Base-by-base conservation (phyloP, 305 asterid species). In the Rubia balearica region DNA sequence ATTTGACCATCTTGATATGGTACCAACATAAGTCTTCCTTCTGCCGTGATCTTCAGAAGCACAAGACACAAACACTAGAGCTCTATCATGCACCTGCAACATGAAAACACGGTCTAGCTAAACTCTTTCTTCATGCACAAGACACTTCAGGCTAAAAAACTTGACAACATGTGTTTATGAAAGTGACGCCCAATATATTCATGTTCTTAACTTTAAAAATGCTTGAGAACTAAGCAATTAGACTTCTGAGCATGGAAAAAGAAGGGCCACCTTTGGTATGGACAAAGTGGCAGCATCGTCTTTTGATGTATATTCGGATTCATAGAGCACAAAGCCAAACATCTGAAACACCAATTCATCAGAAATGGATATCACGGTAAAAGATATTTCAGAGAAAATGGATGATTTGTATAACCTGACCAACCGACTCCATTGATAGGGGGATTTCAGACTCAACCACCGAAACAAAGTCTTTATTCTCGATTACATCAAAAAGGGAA, bases 61-160 rank as follows among this genome's bases (percentile, higher is more conserved):
- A 75, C 98, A 93, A 22, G 97, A 90, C 61, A 89, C 68, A 71
- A 90, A 89, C 65, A 93, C 92, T 75, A 90, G 98, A 68, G 96
- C 98, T 86, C 97, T 86, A 79, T 93, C 98, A 73, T 88, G 97
- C 78, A 93, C 96, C 98, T 93, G 87, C 73, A 85, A 73, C 13
- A 53, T n/a, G 48, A 69, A 16, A 42, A 27, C 24, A 12, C 38
- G 30, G 21, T 19, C 61, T 8, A 45, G 46, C 42, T 24, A 16
- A 41, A 38, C 45, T 6, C 9, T 42, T 17, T 30, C 2, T 11
- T 21, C 9, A 70, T 60, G 57, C 36, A 40, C 40, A 36, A 36
- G 6, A 36, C 40, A 36, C 0, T 36, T 36, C 40, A 36, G 40
- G 4, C 40, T 3, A 36, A 36, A 36, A 36, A 36, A 36, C 40